These are phyloP conservation scores for Teunomyces panamensis DNA, from an alignment of 805 yeast genomes.

Conservation along the genomic window DNA sequence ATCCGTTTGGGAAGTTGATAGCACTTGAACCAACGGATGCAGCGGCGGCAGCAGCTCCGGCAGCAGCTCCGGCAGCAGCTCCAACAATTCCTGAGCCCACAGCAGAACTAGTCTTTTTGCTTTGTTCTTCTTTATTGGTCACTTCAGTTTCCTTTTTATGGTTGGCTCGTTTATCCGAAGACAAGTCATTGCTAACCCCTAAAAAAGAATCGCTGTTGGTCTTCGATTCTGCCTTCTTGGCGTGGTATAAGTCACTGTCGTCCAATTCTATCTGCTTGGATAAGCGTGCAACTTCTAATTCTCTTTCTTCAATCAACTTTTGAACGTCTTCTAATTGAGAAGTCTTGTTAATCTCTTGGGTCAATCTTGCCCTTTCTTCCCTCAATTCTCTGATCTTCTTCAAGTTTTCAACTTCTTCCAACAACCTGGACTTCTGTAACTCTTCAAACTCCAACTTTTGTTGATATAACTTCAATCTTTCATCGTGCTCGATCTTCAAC, in stretches of 20 bases:
- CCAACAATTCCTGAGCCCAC: slow-evolving; percentile 9
- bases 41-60: slow-evolving; percentile 21
- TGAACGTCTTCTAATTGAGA: slow-evolving; percentile 23
- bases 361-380: slow-evolving; percentile 34
- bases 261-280: slow-evolving; percentile 32
- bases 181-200: slow-evolving; percentile 31
- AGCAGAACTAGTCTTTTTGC: slow-evolving; percentile 11
- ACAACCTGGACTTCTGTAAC: slow-evolving; percentile 34
- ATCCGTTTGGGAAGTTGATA: slow-evolving; percentile 12
- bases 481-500: slow-evolving; percentile 34
- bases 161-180: slow-evolving; percentile 18
- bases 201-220: slow-evolving; percentile 20
- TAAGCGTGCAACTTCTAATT: slow-evolving; percentile 30
- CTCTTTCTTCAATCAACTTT: slow-evolving; percentile 30
- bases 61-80: slow-evolving; percentile 24
- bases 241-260: slow-evolving; percentile 22
- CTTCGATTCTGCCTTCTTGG: slow-evolving; percentile 4
- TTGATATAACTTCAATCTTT: slow-evolving; percentile 26
- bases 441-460: slow-evolving; percentile 34
- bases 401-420: slow-evolving; percentile 39
- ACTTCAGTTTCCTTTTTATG: slow-evolving; percentile 7
- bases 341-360: slow-evolving; percentile 19
- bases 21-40: slow-evolving; percentile 18
- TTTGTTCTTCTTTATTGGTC: slow-evolving; percentile 4
- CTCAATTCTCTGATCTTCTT: slow-evolving; percentile 38